Conservation (phyloP, 768 basidiomycete species). For the Amanita phalloides region DNA sequence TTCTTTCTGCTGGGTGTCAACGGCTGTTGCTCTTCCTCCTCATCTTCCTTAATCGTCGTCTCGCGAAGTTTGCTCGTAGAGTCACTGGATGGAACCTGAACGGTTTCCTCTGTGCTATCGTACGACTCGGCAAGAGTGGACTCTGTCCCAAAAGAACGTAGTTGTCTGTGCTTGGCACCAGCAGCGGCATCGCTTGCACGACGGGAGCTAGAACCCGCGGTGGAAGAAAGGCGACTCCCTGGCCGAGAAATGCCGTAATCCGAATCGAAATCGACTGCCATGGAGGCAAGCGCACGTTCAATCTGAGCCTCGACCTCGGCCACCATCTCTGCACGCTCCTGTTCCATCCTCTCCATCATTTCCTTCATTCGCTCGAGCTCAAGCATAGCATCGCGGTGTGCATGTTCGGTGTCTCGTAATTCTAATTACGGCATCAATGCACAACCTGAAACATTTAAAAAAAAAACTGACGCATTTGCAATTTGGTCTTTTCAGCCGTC, state of each 20-base stretch:
- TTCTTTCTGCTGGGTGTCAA: conserved; percentile 47
- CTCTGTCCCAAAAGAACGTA: conserved; percentile 71
- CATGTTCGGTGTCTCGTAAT: conserved; percentile 69
- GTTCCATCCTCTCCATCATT: conserved; percentile 81
- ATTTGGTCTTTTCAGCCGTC: conserved; percentile 65
- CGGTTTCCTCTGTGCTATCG: conserved; percentile 30
- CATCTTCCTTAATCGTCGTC: conserved; percentile 42
- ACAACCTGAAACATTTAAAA: not conserved
- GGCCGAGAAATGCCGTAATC: conserved; percentile 67
- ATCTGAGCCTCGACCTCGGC: conserved; percentile 92
- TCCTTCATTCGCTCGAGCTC: conserved; percentile 80
- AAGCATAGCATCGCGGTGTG: conserved; percentile 68
- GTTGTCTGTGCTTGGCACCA: conserved; percentile 28
- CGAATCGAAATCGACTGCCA: conserved; percentile 73
- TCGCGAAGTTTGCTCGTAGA: conserved; percentile 26
- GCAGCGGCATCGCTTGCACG: conserved; percentile 43
- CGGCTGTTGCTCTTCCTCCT: conserved; percentile 36
- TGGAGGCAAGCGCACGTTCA: conserved; percentile 74
- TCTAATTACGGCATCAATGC: conserved; percentile 31
- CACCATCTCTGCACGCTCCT: conserved; percentile 81
- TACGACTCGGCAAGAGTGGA: conserved; percentile 69
- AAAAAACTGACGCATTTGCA: conserved; percentile 59
- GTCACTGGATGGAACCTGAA: conserved; percentile 13
- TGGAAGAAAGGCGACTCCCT: conserved; percentile 48
- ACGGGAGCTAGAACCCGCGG: conserved; percentile 37